These are phyloP conservation scores for Pseudocercospora eumusae DNA, from an alignment of 2,329 filamentous ascomycete species.

Conservation along the genomic window DNA sequence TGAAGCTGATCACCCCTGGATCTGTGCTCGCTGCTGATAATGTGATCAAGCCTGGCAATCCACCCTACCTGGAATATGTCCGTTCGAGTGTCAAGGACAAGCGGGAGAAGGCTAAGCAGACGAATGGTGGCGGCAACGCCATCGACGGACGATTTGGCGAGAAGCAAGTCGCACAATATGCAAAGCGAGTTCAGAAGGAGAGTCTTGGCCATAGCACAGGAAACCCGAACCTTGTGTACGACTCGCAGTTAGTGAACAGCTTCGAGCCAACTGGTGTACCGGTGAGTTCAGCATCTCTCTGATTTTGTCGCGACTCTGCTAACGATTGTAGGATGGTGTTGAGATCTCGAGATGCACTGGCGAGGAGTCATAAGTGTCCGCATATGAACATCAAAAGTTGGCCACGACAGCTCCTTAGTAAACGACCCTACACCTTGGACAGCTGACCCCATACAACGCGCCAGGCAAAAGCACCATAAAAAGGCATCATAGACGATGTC, in stretches of 20 bases:
- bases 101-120: constrained; percentile 44
- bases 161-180: constrained; percentile 52
- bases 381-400: neutral
- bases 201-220: constrained; percentile 50
- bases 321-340: constrained; percentile 60
- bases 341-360: constrained; percentile 64
- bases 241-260: constrained; percentile 64
- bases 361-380: constrained; percentile 20
- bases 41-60: constrained; percentile 70
- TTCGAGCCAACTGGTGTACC: constrained; percentile 68
- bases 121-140: constrained; percentile 30
- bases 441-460: neutral
- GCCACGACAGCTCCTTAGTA: neutral
- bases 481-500: neutral
- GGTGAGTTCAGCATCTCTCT: constrained; percentile 48
- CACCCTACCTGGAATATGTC: constrained; percentile 70
- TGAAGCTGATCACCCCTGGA: constrained; percentile 64
- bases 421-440: neutral
- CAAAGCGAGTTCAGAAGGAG: constrained; percentile 50
- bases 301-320: neutral
- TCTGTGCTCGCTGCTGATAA: constrained; percentile 69
- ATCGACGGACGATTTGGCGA: constrained; percentile 48
- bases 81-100: constrained; percentile 66
- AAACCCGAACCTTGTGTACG: constrained; percentile 66
- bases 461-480: too few relatives aligned